Conservation (phyloP, 2,329 filamentous ascomycete genomes). For the Colletotrichum abscissum region DNA sequence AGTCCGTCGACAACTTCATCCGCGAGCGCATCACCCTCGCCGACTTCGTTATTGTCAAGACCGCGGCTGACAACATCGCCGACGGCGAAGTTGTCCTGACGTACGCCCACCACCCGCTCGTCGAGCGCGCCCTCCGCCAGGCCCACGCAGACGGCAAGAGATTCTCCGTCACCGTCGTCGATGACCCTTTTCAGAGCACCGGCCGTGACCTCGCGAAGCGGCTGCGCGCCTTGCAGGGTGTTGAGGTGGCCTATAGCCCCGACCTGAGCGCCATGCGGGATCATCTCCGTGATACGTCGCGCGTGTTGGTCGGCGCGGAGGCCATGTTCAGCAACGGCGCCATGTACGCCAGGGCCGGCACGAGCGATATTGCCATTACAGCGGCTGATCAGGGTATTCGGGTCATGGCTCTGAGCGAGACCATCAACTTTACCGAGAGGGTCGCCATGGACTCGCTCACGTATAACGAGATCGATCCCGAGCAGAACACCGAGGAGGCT, state of each 20-base stretch:
- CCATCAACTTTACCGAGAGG: constrained; percentile 89
- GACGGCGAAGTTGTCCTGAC: constrained; percentile 87
- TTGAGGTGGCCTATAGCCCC: constrained; percentile 84
- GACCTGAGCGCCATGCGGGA: constrained; percentile 80
- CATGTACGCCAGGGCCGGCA: constrained; percentile 88
- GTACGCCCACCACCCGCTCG: constrained; percentile 86
- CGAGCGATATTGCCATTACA: constrained; percentile 85
- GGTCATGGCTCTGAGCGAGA: constrained; percentile 92
- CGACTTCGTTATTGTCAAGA: constrained; percentile 84
- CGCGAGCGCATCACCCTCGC: constrained; percentile 90
- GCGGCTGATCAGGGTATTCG: constrained; percentile 81
- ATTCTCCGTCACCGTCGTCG: constrained; percentile 88
- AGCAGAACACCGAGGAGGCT: constrained; percentile 67
- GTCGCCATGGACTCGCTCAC: constrained; percentile 93
- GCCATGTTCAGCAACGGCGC: constrained; percentile 96
- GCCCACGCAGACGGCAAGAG: constrained; percentile 77
- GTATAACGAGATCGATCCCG: constrained; percentile 89
- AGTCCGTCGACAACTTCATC: constrained; percentile 89
- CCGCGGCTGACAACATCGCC: constrained; percentile 79
- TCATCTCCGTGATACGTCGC: constrained; percentile 73
- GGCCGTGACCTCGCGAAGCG: constrained; percentile 73
- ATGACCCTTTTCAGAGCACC: constrained; percentile 69
- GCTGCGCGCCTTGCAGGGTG: constrained; percentile 58
- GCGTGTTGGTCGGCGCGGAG: constrained; percentile 90
- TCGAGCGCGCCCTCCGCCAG: constrained; percentile 82